Conservation (phyloP, 345 rosid species). For the Hirschfeldia incana region DNA sequence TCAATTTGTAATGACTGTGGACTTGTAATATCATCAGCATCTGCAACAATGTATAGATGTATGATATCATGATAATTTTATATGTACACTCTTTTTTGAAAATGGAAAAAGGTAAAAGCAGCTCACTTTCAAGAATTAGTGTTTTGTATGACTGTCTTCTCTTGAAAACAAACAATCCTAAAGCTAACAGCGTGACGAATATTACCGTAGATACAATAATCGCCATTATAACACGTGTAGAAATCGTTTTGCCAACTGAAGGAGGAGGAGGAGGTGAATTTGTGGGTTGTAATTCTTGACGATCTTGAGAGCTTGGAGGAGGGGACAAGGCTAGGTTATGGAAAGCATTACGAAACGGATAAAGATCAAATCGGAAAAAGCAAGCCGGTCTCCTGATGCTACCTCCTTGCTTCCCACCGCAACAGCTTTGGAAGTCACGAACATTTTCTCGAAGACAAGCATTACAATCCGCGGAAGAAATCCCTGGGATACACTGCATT, state of each 20-base stretch:
- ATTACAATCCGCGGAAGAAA: constrained; percentile 15
- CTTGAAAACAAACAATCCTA: constrained; percentile 3
- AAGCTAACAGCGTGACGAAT: background rate
- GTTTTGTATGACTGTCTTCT: constrained; percentile 23
- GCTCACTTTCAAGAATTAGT: background rate
- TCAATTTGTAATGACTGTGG: constrained; percentile 22
- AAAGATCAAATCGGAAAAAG: constrained; percentile 26
- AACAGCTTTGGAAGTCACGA: constrained; percentile 12
- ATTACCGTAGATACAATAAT: constrained; percentile 9
- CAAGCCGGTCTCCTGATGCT: constrained; percentile 24
- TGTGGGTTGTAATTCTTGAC: constrained; percentile 15
- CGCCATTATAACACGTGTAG: background rate
- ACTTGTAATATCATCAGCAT: constrained; percentile 4
- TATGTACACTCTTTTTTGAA: background rate
- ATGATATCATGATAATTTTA: background rate
- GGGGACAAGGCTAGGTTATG: background rate
- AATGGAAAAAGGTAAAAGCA: background rate
- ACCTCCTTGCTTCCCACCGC: constrained; percentile 18
- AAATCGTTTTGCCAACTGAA: background rate
- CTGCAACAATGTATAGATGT: constrained; percentile 18
- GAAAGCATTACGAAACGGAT: constrained; percentile 20
- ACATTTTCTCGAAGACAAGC: constrained; percentile 28
- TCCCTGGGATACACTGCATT: constrained; percentile 32
- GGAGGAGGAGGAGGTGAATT: background rate
- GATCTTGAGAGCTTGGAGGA: constrained; percentile 16